Evolutionary conservation across 495 filamentous ascomycete species (phyloP).

Genomic region (Penicillium crystallinum): DNA sequence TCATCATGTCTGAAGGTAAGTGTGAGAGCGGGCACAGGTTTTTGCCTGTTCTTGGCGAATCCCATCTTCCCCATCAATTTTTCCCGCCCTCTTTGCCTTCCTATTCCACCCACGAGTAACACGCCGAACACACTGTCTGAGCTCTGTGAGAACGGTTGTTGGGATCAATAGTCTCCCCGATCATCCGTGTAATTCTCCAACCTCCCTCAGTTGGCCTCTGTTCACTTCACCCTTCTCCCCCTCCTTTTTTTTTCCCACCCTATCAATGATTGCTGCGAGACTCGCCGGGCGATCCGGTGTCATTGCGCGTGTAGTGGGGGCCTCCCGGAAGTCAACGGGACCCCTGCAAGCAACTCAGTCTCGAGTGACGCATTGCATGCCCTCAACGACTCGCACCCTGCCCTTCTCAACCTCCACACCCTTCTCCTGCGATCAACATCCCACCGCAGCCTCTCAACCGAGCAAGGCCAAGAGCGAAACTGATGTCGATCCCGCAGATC

Average conservation of each 20-base stretch:
- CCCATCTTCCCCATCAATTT: conserved; percentile 5
- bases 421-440: conserved; percentile 14
- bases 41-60: conserved; percentile 10
- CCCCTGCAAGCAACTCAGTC: neutral
- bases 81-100: neutral
- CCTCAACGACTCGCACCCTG: neutral
- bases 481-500: conserved; percentile 21
- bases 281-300: conserved; percentile 17
- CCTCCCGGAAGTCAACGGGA: neutral
- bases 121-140: neutral
- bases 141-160: neutral
- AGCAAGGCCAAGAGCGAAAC: conserved; percentile 14
- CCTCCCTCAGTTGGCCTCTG: neutral
- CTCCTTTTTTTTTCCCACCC: neutral
- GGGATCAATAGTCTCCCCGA: neutral
- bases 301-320: conserved; percentile 8
- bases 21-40: conserved; percentile 4
- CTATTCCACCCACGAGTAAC: conserved; percentile 4
- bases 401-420: conserved; percentile 22
- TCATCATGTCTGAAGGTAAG: conserved; percentile 19
- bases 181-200: neutral
- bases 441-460: neutral
- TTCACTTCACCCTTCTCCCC: conserved; percentile 1
- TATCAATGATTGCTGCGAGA: conserved; percentile 23
- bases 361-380: neutral